Base-by-base conservation (phyloP, 805 yeast genomes). In the Spathaspora hagerdaliae region DNA sequence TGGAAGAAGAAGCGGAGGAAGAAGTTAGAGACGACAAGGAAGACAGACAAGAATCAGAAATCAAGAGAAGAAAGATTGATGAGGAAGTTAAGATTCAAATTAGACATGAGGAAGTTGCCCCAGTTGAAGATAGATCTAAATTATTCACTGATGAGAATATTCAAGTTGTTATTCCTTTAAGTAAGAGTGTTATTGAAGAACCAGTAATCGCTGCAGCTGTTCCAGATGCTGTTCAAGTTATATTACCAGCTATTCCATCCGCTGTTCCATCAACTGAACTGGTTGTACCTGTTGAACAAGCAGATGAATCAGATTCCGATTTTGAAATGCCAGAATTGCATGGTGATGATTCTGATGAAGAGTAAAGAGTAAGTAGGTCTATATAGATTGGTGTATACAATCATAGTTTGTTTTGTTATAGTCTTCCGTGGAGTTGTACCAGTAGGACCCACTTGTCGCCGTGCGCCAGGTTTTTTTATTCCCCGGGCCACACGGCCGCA, bases 321-420 rank as follows among this genome's bases (percentile, higher is more conserved):
- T 73, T 77, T 39, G 83, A 77, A 49, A 75, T 78, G 44, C 83
- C 83, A 6, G 71, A 54, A 8, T 50, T 73, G 7, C 74, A 69
- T 38, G 57, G 73, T 39, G 77, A 71, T 41, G 78, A 74, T 26
- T 67, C 72, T 1, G 75, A 71, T 42, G 69, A 64, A 15, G 69
- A 67, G 43, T 51, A 51, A 26, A 34, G 24, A 14, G 13, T 24
- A 37, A 24, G n/a, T 26, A 13, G 15, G 31, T 9, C 39, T 19
- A 2, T 19, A 19, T 19, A 19, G 24, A 19, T 19, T 19, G 24
- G 24, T 19, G 5, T 19, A 5, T 19, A 19, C 24, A 19, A 19
- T 19, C 24, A 5, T 19, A 19, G 2, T 19, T 19, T 19, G 24
- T 19, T 19, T 19, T 5, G 24, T 19, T 19, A 19, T n/a, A n/a